These are phyloP conservation scores for Hirsutella rhossiliensis DNA, from an alignment of 2,329 filamentous ascomycete genomes.

Conservation along the genomic window DNA sequence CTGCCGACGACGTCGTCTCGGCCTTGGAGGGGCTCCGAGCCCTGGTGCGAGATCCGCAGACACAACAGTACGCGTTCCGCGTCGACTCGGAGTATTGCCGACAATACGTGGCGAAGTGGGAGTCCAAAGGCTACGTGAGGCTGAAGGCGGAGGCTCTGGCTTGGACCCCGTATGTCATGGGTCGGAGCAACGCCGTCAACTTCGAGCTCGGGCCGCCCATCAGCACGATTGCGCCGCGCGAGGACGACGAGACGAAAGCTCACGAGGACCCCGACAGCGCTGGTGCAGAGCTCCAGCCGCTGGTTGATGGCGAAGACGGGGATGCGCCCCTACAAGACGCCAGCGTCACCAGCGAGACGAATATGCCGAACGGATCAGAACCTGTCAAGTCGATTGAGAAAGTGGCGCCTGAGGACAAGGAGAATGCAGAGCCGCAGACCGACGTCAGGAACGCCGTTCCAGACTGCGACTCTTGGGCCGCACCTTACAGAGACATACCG, in stretches of 20 bases:
- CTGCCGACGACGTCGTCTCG: conserved; percentile 89
- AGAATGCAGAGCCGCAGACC: conserved; percentile 13
- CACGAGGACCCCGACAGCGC: conserved; percentile 16
- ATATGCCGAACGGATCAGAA: conserved; percentile 8
- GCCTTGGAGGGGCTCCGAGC: conserved; percentile 83
- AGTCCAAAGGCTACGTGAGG: conserved; percentile 76
- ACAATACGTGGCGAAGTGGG: conserved; percentile 81
- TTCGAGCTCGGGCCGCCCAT: conserved; percentile 74
- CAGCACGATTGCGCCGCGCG: conserved; percentile 77
- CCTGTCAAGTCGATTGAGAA: conserved; percentile 19
- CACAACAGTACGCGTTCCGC: conserved; percentile 78
- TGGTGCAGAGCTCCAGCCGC: conserved; percentile 8
- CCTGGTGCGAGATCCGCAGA: conserved; percentile 79
- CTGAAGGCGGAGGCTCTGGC: conserved; percentile 70
- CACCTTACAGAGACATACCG: conserved; percentile 47
- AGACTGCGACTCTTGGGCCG: conserved; percentile 26
- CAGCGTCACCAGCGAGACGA: conserved; percentile 1
- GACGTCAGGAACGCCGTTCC: conserved; percentile 14
- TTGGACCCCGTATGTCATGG: conserved; percentile 98
- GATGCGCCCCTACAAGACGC: conserved; percentile 1
- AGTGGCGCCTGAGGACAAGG: conserved; percentile 18
- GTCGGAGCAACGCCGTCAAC: conserved; percentile 66
- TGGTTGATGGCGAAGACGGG: conserved; percentile 10
- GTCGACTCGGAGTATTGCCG: conserved; percentile 77
- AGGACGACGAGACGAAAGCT: conserved; percentile 49